phyloP scores from a whole-genome alignment of 2,329 filamentous ascomycete species.

The Aspergillus unguis region DNA sequence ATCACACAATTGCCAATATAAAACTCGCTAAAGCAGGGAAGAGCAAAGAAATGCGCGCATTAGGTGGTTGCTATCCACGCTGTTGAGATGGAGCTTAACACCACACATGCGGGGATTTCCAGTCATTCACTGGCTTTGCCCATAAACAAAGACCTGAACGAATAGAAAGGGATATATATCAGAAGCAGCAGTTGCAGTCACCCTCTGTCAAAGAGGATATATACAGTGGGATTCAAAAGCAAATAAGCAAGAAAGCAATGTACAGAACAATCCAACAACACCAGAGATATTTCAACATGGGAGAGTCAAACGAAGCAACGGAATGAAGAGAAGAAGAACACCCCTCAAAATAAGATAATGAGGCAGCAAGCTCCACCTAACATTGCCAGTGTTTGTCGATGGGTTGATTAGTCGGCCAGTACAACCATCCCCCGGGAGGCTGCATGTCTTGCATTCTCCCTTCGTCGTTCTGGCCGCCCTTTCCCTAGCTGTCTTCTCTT shows the following conservation, averaged over 20 bases:
- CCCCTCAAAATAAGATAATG: constrained; percentile 4
- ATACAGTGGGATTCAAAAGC: constrained; percentile 6
- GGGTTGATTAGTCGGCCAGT: constrained; percentile 23
- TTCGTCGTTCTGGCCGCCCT: constrained; percentile 9
- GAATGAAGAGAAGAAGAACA: constrained; percentile 5
- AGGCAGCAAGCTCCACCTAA: constrained; percentile 10
- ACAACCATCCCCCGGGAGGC: constrained; percentile 24
- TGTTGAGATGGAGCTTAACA: constrained; percentile 7
- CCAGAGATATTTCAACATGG: constrained; percentile 2
- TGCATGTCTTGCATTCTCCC: constrained; percentile 19
- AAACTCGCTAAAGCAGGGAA: constrained; percentile 6
- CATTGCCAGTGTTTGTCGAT: constrained; percentile 22
- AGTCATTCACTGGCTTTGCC: background rate
- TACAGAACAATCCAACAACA: constrained; percentile 4
- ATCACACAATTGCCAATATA: constrained; percentile 9
- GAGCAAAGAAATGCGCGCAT: constrained; percentile 6
- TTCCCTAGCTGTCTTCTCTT: constrained; percentile 7
- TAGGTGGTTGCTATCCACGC: constrained; percentile 15
- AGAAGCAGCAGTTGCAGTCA: background rate
- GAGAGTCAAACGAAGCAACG: constrained; percentile 2
- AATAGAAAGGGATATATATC: constrained; percentile 6
- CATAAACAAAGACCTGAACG: background rate
- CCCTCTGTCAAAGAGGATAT: constrained; percentile 5
- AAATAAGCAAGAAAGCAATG: constrained; percentile 2
- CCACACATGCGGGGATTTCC: constrained; percentile 6